Base-by-base conservation (phyloP, 176 grass and related monocot genomes). In the Pharus latifolius region DNA sequence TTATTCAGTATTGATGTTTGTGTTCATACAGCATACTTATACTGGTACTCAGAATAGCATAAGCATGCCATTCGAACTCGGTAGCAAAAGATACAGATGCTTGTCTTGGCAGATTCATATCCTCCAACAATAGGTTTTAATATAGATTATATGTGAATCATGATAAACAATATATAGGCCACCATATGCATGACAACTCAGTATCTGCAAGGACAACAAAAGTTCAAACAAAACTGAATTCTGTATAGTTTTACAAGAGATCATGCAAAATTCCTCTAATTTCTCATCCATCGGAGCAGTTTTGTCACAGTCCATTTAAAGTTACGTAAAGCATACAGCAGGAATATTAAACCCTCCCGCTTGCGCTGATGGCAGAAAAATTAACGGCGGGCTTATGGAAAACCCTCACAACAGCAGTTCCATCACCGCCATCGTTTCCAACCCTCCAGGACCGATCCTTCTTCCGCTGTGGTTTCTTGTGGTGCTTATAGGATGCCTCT, bases 361-460 rank as follows among this genome's bases (percentile, higher is more conserved):
- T 66, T 52, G 62, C 35, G 10, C 54, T 33, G 14, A 78, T 53
- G 0, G 60, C 7, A 3, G 83, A 29, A 20, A 69, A 14, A 65
- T 38, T 74, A 13, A 78, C 69, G 4, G 77, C 25, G 0, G 80
- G 69, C n/a, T 88, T 92, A 65, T 88, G 77, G 68, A 78, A 82
- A 22, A 75, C 73, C 47, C 74, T 88, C 49, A 82, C 47, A 29
- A 85, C 59, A 0, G 84, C 46, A 13, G 82, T 82, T 26, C 89
- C 89, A 26, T 92, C 89, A 0, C 69, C 74, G 10, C 71, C 75
- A 38, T 82, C 74, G 2, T 82, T 79, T 41, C 84, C 59, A 0
- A 87, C 84, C 68, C 84, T 91, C 84, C 88, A 91, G 23, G 88
- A 61, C n/a, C 84, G 73, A 58, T 91, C 88, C 82, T 87, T 87